phyloP scores from a whole-genome alignment of 257 asterid genomes.

The Solanum chiquidenum region DNA sequence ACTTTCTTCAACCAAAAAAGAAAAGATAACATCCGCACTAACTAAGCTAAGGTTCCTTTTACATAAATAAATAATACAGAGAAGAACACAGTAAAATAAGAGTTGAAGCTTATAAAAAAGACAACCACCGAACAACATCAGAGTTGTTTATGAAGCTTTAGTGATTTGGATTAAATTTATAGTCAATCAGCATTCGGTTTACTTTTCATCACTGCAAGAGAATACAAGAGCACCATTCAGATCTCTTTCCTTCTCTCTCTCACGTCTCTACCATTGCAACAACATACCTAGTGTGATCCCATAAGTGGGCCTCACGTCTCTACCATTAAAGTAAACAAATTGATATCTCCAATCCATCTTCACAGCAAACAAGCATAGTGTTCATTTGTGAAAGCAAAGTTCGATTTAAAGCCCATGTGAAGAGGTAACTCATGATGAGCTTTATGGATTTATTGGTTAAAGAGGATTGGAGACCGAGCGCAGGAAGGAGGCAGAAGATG shows the following conservation, averaged over 20 bases:
- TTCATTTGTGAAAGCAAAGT: not conserved
- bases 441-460: not conserved
- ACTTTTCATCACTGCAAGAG: not conserved
- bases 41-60: not conserved
- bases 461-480: not conserved
- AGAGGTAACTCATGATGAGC: not conserved
- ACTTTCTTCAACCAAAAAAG: not conserved
- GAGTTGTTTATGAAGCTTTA: not conserved
- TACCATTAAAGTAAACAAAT: not conserved
- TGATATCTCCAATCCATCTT: not conserved
- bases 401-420: not conserved
- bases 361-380: not conserved
- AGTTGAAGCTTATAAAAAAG: not conserved
- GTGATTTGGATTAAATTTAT: not conserved
- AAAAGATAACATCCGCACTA: not conserved
- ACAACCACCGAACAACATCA: not conserved
- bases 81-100: not conserved
- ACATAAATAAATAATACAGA: not conserved
- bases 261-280: not conserved
- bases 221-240: not conserved
- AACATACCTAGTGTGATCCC: not conserved
- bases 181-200: not conserved
- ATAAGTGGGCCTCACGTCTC: not conserved
- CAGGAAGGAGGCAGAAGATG: not conserved
- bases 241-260: not conserved